Evolutionary conservation across 1,284 basidiomycete genomes (phyloP), one percentile per base, ranked within the genome.

Genomic region (Anthracocystis walkeri): DNA sequence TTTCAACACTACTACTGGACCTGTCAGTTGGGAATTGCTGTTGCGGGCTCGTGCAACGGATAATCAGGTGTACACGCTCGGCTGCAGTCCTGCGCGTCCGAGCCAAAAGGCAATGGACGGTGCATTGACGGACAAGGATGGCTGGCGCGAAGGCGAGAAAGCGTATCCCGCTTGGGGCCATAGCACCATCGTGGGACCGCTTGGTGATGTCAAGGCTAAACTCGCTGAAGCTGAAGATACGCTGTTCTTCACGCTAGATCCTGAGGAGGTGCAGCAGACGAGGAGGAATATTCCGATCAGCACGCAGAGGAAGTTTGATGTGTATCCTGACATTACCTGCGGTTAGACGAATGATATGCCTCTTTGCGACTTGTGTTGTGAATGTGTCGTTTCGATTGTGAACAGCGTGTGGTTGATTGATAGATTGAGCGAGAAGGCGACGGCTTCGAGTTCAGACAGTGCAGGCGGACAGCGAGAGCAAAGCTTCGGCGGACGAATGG

Each of bases 51-150:
- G 95, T 62, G 96, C 96, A 10, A 90, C 95, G 31, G 96, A 99
- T 85, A 97, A 99, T 82, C 96, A 99, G 86, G 90, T 98, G 21
- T 99, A 91, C 87, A 91, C 97, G 71, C 90, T 93, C 2, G 96
- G 95, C 92, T 97, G 95, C 86, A 97, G 95, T 72, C 95, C 95
- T 33, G 95, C 97, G 1, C 90, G 96, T 40, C 92, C 97, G 76
- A 85, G 92, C 63, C 90, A 88, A 16, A 92, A 55, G 31, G 79
- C 76, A 2, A 55, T 79, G 25, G 70, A 76, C 4, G 74, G 74
- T 35, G 35, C 2, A 2, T 41, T 65, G 5, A 54, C 50, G 29
- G 60, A 70, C 7, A 58, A 69, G 42, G 42, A 72, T 18, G 67
- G 66, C 21, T 73, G 65, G 69, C 52, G 59, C n/a, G 29, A 74